Conservation (phyloP, 768 basidiomycete species). For the Rhizopogon vinicolor region DNA sequence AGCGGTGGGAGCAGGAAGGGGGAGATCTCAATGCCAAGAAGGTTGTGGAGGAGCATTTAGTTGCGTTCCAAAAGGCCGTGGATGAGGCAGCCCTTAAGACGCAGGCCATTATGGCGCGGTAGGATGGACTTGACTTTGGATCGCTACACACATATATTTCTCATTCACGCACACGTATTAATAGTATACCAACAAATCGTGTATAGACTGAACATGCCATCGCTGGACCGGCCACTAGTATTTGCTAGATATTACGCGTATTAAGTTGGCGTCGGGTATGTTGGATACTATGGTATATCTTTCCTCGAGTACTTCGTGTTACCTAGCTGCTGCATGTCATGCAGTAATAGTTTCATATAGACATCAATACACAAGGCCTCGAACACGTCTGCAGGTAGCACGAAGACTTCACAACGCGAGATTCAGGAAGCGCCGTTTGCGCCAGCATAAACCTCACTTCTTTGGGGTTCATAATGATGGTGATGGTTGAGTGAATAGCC, state of each 20-base stretch:
- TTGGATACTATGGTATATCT: too few relatives aligned
- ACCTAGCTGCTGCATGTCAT: too few relatives aligned
- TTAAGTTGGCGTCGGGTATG: too few relatives aligned
- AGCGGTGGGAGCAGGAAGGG: conserved; percentile 74
- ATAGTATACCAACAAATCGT: neutral
- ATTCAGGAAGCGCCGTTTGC: too few relatives aligned
- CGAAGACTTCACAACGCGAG: too few relatives aligned
- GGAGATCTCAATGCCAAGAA: conserved; percentile 26
- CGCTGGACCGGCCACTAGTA: neutral
- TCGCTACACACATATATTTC: neutral
- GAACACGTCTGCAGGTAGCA: too few relatives aligned
- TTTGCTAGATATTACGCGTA: too few relatives aligned
- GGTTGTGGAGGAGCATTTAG: conserved; percentile 74
- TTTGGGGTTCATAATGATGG: too few relatives aligned
- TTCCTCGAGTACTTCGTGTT: too few relatives aligned
- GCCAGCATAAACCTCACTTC: too few relatives aligned
- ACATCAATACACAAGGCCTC: too few relatives aligned
- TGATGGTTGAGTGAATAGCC: neutral
- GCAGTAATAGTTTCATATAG: too few relatives aligned
- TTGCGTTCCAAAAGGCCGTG: conserved; percentile 69
- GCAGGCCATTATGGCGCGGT: conserved; percentile 74
- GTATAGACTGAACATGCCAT: neutral
- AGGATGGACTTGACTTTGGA: neutral
- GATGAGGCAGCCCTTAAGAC: conserved; percentile 73
- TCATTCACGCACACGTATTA: neutral